phyloP scores from a whole-genome alignment of 768 basidiomycete species.

The Calocybe cyanea region DNA sequence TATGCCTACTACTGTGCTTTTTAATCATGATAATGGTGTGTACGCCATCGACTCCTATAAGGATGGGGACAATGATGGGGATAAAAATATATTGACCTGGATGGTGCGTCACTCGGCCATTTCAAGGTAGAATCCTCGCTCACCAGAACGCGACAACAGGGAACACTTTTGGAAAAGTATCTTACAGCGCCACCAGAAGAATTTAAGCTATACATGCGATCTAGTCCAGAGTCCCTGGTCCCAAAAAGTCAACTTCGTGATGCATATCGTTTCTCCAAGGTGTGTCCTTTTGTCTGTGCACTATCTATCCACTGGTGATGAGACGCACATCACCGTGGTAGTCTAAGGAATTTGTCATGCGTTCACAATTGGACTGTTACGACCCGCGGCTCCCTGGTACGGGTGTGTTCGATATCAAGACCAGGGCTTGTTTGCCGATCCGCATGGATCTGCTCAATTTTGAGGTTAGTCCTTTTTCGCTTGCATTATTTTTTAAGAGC shows the following conservation, averaged over 20 bases:
- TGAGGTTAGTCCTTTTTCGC: constrained; percentile 37
- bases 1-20: constrained; percentile 66
- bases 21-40: constrained; percentile 62
- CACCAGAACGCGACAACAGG: constrained; percentile 40
- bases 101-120: constrained; percentile 42
- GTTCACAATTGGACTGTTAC: constrained; percentile 90
- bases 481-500: neutral
- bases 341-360: constrained; percentile 75
- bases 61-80: constrained; percentile 30
- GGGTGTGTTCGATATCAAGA: constrained; percentile 96
- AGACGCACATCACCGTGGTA: constrained; percentile 16
- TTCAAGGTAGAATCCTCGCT: neutral
- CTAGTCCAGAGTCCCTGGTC: constrained; percentile 22
- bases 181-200: constrained; percentile 64
- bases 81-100: constrained; percentile 74
- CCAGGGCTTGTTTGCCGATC: constrained; percentile 80
- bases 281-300: constrained; percentile 23
- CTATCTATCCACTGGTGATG: constrained; percentile 2
- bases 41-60: constrained; percentile 64
- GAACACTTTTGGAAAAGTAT: constrained; percentile 85
- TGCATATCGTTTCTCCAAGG: constrained; percentile 86
- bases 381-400: constrained; percentile 81
- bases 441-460: constrained; percentile 85
- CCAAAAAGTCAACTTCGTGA: constrained; percentile 41
- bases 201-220: constrained; percentile 55